Percentiles rank a stretch among this genome's conserved stretches.
Conservation (phyloP, 306 rosid genomes). For the Vigna angularis region DNA sequence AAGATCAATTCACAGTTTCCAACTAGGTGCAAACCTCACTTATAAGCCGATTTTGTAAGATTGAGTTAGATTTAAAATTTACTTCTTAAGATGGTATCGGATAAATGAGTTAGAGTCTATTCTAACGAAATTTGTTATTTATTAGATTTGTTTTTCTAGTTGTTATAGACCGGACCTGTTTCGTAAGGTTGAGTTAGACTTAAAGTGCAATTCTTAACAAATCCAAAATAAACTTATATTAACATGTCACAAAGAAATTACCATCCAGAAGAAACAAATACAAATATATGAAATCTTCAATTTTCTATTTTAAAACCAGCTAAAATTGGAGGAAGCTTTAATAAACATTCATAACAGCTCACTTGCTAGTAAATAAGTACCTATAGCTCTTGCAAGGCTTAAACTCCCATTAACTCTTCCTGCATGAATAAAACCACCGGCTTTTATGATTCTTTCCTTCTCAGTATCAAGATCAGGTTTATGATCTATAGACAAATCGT, state of each 20-base stretch:
- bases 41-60: too few relatives aligned
- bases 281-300: neutral
- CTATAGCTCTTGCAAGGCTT: constrained; percentile 96
- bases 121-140: too few relatives aligned
- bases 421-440: constrained; percentile 93
- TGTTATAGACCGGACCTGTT: too few relatives aligned
- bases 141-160: too few relatives aligned
- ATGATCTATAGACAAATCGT: constrained; percentile 87
- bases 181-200: too few relatives aligned
- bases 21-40: too few relatives aligned
- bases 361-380: constrained; percentile 43
- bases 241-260: neutral
- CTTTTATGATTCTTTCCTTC: constrained; percentile 88
- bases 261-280: neutral
- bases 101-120: too few relatives aligned
- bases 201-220: too few relatives aligned
- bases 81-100: too few relatives aligned
- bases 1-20: too few relatives aligned
- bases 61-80: too few relatives aligned
- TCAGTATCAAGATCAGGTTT: constrained; percentile 88
- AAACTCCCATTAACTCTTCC: constrained; percentile 96
- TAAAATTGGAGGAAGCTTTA: constrained; percentile 6
- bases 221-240: neutral
- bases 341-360: constrained; percentile 10
- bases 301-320: constrained; percentile 7